These are phyloP conservation scores for Globisporangium solare DNA, from an alignment of 352 stramenopile genomes.

Conservation along the genomic window DNA sequence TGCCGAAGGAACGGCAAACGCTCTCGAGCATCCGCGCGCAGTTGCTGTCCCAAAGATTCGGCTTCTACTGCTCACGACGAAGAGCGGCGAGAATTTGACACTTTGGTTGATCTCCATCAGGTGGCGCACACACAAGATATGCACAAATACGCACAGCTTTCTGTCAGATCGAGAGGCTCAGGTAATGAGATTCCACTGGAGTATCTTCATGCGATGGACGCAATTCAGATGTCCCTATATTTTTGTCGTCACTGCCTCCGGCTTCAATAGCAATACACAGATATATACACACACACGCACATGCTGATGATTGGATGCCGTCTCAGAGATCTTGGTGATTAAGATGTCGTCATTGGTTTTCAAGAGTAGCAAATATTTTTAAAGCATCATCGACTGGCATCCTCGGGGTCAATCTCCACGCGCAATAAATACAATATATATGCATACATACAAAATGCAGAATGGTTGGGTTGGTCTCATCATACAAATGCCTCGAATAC, in stretches of 20 bases:
- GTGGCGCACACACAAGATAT: not conserved
- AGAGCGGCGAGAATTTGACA: conserved; percentile 87
- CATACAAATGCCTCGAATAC: conserved; percentile 91
- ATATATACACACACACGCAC: conserved; percentile 5
- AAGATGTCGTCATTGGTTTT: conserved; percentile 82
- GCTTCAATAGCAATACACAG: not conserved
- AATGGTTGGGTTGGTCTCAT: conserved; percentile 58
- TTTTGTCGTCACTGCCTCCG: conserved; percentile 81
- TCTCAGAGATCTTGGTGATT: conserved; percentile 92
- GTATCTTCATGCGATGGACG: conserved; percentile 60
- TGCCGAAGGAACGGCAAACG: conserved; percentile 28
- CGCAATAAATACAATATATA: not conserved
- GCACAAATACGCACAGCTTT: not conserved
- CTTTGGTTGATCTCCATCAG: conserved; percentile 85
- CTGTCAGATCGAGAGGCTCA: conserved; percentile 50
- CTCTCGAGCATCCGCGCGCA: conserved; percentile 9
- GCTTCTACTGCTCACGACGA: conserved; percentile 72
- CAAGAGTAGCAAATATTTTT: conserved; percentile 92
- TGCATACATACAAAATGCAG: conserved; percentile 14
- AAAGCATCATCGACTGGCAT: conserved; percentile 66
- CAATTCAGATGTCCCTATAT: conserved; percentile 87
- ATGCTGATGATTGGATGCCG: conserved; percentile 17
- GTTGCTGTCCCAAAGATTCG: conserved; percentile 84
- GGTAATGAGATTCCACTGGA: conserved; percentile 90
- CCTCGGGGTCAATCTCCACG: not conserved